These are phyloP conservation scores for Phytopythium kandeliae DNA, from an alignment of 352 stramenopile species.

Conservation along the genomic window DNA sequence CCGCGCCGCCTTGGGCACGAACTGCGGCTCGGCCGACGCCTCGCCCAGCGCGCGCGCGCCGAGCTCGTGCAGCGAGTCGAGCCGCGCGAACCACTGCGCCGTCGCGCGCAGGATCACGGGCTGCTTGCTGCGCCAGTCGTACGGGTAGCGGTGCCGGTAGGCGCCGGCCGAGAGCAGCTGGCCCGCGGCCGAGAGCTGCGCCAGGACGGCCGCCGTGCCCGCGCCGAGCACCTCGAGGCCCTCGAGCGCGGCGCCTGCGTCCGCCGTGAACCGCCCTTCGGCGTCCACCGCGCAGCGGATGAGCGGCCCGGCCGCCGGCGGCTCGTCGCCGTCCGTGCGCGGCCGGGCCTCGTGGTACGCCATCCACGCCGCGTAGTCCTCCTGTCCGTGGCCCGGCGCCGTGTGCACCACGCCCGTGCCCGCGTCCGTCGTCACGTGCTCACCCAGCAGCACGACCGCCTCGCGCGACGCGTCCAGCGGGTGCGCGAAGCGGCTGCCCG, in stretches of 20 bases:
- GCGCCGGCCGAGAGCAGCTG: constrained; percentile 84
- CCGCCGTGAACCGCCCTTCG: constrained; percentile 78
- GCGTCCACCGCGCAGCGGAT: constrained; percentile 70
- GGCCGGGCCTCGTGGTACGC: constrained; percentile 31
- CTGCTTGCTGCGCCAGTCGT: constrained; percentile 99
- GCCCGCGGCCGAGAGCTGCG: constrained; percentile 67
- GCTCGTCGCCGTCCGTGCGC: constrained; percentile 1
- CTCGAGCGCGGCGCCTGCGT: constrained; percentile 85
- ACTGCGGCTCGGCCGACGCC: constrained; percentile 60
- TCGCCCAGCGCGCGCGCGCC: constrained; percentile 48
- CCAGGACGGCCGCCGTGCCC: constrained; percentile 92
- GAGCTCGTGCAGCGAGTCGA: constrained; percentile 90
- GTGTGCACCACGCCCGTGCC: constrained; percentile 99
- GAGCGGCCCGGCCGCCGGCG: constrained; percentile 7
- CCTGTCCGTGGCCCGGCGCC: constrained; percentile 96
- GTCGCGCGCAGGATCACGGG: constrained; percentile 98
- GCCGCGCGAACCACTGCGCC: constrained; percentile 98
- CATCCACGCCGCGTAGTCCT: constrained; percentile 90
- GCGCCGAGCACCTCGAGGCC: constrained; percentile 90
- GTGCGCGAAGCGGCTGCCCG: constrained; percentile 80
- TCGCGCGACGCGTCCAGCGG: constrained; percentile 82
- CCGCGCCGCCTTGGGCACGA: constrained; percentile 86
- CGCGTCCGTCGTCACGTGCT: constrained; percentile 97
- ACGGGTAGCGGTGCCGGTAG: constrained; percentile 96
- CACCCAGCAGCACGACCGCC: constrained; percentile 87